phyloP scores from a whole-genome alignment of 768 basidiomycete species.

The Suillus americanus region DNA sequence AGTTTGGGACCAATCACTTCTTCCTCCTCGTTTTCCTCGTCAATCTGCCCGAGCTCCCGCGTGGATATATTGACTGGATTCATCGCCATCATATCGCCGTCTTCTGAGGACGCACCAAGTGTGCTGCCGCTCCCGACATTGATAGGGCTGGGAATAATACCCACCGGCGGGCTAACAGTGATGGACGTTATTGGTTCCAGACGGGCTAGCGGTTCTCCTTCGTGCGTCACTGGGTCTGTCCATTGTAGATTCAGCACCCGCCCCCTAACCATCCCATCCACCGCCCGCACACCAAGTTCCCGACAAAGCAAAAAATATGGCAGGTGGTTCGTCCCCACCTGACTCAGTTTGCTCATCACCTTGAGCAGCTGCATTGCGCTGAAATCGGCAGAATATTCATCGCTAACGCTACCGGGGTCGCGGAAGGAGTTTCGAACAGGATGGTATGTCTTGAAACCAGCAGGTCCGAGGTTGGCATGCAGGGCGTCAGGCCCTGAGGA shows the following conservation, averaged over 20 bases:
- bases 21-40: slow-evolving; percentile 52
- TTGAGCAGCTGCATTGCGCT: slow-evolving; percentile 77
- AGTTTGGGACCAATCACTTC: slow-evolving; percentile 71
- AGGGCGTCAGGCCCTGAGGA: slow-evolving; percentile 47
- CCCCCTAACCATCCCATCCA: slow-evolving; percentile 83
- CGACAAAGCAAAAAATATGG: slow-evolving; percentile 82
- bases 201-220: slow-evolving; percentile 36
- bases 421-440: slow-evolving; percentile 30
- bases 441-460: slow-evolving; percentile 63
- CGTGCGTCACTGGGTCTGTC: slow-evolving; percentile 68
- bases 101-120: slow-evolving; percentile 39
- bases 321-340: slow-evolving; percentile 59
- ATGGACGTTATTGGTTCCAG: slow-evolving; percentile 25
- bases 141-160: slow-evolving; percentile 23
- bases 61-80: slow-evolving; percentile 35
- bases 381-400: slow-evolving; percentile 64
- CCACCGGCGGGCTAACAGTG: slow-evolving; percentile 29
- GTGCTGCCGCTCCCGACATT: slow-evolving; percentile 34
- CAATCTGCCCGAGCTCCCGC: slow-evolving; percentile 43
- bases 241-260: slow-evolving; percentile 74
- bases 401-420: slow-evolving; percentile 26
- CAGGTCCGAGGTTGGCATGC: slow-evolving; percentile 58
- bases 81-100: slow-evolving; percentile 52
- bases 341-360: slow-evolving; percentile 77
- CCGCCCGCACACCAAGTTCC: slow-evolving; percentile 79